Evolutionary conservation across 768 basidiomycete genomes (phyloP), one percentile per base, ranked within the genome.

Genomic region (Asterophora parasitica): DNA sequence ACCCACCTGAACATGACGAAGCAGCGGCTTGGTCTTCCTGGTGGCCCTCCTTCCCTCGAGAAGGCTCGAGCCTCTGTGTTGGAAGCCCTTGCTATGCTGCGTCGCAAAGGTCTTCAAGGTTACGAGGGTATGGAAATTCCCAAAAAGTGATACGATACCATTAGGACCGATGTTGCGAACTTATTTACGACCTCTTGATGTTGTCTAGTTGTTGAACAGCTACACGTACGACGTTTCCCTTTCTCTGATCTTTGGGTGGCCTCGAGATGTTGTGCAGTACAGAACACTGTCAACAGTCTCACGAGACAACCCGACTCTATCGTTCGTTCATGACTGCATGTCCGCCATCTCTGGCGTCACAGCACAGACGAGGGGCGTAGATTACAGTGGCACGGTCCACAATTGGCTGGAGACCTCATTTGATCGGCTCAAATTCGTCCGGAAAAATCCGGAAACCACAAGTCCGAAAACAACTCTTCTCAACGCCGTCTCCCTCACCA

Each of bases 11-110:
- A 85, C 58, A 81, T 81, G 42, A 88, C 85, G 49, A 88, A 88
- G 65, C 87, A 89, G 61, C 82, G 88, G 38, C 74, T 90, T 28
- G 75, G 79, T 10, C 77, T 90, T 56, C 88, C 88, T 50, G 84
- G 83, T 55, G 81, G 80, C 45, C 72, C 84, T 33, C 77, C 78
- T 26, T 73, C 81, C 44, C 68, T 81, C 49, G 89, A 91, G 43
- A 80, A 82, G 28, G 78, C 80, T 20, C 78, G 86, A 57, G 76
- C 75, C 43, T 52, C 54, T 28, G 80, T 92, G 52, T 69, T 79
- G 35, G 88, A 92, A 30, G 79, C 90, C 46, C 85, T 88, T 65
- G 87, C 89, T 15, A 78, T 74, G 55, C 75, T 92, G 54, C 71
- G 75, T 42, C 72, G 75, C 55, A 79, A 78, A 60, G 66, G 52